Percentiles rank a stretch among this genome's conserved stretches.
phyloP scores from a whole-genome alignment of 768 basidiomycete species.

The Pleurotus eryngii region DNA sequence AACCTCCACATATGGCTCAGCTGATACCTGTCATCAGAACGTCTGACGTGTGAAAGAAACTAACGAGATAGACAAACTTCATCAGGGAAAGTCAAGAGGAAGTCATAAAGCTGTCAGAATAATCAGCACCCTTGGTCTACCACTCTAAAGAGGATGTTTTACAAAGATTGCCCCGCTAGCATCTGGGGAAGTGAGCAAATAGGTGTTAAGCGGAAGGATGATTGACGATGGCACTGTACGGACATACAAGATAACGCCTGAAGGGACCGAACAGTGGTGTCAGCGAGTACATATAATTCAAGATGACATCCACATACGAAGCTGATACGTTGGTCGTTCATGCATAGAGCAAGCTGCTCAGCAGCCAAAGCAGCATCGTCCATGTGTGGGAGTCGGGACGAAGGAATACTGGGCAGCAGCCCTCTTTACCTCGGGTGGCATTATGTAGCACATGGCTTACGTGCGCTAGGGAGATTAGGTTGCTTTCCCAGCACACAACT shows the following conservation, averaged over 20 bases:
- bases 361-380: neutral
- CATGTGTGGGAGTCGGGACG: too few relatives aligned
- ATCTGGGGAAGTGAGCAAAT: neutral
- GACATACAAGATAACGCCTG: conserved; percentile 2
- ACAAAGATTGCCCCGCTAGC: conserved; percentile 3
- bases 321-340: neutral
- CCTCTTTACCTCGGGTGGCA: neutral
- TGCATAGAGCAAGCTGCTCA: neutral
- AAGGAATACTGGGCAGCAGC: too few relatives aligned
- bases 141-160: neutral
- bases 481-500: neutral
- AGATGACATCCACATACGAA: neutral
- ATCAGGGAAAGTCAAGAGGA: conserved; percentile 2
- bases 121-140: neutral
- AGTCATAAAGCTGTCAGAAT: conserved; percentile 2
- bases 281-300: neutral
- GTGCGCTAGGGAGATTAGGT: neutral
- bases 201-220: neutral
- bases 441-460: neutral
- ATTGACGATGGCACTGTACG: too few relatives aligned
- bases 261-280: neutral
- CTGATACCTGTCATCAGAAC: neutral
- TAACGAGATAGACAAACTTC: neutral
- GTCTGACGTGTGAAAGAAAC: neutral
- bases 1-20: conserved; percentile 1